Base-by-base conservation (phyloP, 306 rosid species). In the Casuarina glauca region DNA sequence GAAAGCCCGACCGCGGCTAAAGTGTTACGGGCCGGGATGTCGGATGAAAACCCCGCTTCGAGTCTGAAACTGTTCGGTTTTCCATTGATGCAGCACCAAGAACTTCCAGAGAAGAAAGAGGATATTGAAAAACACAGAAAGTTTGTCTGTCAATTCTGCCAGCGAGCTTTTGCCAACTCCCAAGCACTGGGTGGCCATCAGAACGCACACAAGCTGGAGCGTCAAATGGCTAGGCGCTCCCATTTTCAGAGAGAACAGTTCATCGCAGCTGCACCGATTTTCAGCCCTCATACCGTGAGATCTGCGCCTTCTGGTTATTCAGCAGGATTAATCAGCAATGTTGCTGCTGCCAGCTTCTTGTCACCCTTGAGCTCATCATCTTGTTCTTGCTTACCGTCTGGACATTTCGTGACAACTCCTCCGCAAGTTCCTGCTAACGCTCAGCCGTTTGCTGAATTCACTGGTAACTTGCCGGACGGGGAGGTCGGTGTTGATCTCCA, bases 171-270 rank as follows among this genome's bases (percentile, higher is more conserved):
- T 41, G 78, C 77, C 4, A 91, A 89, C 74, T 88, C 94, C 0
- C 97, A 91, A 60, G 97, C 97, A 0, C 81, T 91, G 15, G 94
- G 97, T 1, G 97, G 97, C 57, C 97, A 91, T 72, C 97, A 91
- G 69, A 89, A 91, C 49, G 97, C 97, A 4, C 97, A 91, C 83
- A 91, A 91, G 86, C 81, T 88, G 74, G 97, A 91, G 74, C 91
- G 94, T 38, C 89, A 88, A 70, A 80, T 87, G n/a, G 88, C 86
- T 0, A 88, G 84, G 68, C 85, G 86, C 35, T 82, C 90, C 76
- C 88, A 78, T 6, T 70, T 80, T 69, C 86, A 82, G 19, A 45
- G 44, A 17, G 69, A 70, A 41, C 78, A 76, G 13, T 52, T 79
- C 73, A 4, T 46, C 3, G 72, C 80, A 38, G 84, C 70, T 41